Evolutionary conservation across 2,329 filamentous ascomycete genomes (phyloP), one percentile per base, ranked within the genome.

Genomic region (Coniochaeta sp.): DNA sequence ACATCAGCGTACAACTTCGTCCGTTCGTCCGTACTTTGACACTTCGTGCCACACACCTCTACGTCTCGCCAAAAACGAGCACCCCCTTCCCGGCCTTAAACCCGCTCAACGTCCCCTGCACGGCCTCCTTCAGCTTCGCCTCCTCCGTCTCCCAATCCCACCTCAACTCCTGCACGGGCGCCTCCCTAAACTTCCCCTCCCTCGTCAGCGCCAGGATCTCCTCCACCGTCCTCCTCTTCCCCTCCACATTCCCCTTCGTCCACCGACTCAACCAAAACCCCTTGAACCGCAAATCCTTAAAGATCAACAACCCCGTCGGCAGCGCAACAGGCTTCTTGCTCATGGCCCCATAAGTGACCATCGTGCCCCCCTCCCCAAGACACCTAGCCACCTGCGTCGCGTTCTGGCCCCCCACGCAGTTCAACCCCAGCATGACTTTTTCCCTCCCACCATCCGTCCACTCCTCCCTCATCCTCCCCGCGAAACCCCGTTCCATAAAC

Each of bases 321-420:
- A 97, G 71, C 6, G 79, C 77, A 24, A 96, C 79, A 0, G 92
- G 91, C 72, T 95, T 86, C 66, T 87, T 88, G 30, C 88, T 84
- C 94, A 99, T 99, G 49, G 89, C 92, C 24, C 94, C 94, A 65
- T 99, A 99, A 4, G 92, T 96, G 22, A 99, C 90, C 68, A 97
- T 76, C 52, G 86, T 85, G 1, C 81, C 87, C 20, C 82, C 80
- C 0, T 82, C 72, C 5, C 79, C 77, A 3, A 99, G 76, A 6
- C 81, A 78, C 62, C 91, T 89, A 6, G 91, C 86, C 63, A 99
- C 75, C 1, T 85, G 79, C 26, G 86, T 86, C 4, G 91, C 90
- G 10, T 85, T 83, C 66, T 91, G 89, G 5, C 94, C 94, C 32
- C 94, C 94, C 0, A 99, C 92, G 65, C 94, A 97, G 68, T 99